Percentiles rank a stretch among this genome's conserved stretches.
These are phyloP conservation scores for Murraya paniculata DNA, from an alignment of 345 rosid species.

Conservation along the genomic window DNA sequence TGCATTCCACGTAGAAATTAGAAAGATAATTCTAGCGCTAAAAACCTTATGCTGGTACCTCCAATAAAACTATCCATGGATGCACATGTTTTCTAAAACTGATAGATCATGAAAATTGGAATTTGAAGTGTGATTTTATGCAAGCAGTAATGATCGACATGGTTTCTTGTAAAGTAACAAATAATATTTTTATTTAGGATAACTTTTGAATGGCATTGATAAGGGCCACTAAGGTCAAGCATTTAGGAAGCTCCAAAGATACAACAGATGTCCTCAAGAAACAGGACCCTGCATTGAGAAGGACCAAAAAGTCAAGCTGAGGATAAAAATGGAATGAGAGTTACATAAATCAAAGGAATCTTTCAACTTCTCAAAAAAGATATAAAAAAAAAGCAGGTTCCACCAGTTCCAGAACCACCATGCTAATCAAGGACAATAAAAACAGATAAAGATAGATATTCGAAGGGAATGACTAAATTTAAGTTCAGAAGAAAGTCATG, in stretches of 20 bases:
- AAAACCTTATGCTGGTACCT: not conserved
- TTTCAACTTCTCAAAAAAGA: not conserved
- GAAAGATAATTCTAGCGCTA: not conserved
- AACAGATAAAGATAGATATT: not conserved
- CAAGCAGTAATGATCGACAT: not conserved
- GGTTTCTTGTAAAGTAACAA: not conserved
- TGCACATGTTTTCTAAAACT: not conserved
- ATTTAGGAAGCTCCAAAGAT: not conserved
- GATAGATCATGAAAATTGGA: not conserved
- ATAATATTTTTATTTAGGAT: not conserved
- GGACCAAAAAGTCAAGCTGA: not conserved
- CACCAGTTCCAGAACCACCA: not conserved
- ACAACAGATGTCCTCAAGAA: conserved; percentile 2
- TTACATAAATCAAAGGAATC: not conserved
- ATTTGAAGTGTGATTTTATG: not conserved
- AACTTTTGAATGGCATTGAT: not conserved
- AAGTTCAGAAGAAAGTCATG: not conserved
- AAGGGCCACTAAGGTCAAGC: not conserved
- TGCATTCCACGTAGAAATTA: not conserved
- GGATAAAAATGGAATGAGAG: not conserved
- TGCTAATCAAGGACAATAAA: not conserved
- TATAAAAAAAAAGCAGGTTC: not conserved
- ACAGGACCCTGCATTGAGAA: not conserved
- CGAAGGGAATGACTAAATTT: not conserved
- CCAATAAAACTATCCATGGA: not conserved